A percentile compares a stretch with the other conserved stretches of the same genome.
phyloP scores from a whole-genome alignment of 2,329 filamentous ascomycete genomes.

The Curvularia lunata region DNA sequence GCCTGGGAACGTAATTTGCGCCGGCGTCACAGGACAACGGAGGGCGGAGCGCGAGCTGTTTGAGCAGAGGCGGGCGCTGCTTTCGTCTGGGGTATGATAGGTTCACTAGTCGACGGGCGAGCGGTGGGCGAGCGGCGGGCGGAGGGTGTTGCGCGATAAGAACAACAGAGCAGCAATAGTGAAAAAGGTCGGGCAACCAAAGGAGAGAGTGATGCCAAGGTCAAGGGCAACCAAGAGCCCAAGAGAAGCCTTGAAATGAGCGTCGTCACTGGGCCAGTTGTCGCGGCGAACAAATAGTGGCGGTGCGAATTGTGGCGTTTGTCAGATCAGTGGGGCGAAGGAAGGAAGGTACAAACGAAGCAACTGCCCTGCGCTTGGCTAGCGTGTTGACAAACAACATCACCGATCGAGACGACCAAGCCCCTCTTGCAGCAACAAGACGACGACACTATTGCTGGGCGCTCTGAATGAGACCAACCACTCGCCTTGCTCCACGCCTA shows the following conservation, averaged over 20 bases:
- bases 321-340: neutral
- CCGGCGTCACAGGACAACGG: constrained; percentile 22
- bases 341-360: no score
- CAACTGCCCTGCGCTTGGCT: constrained; percentile 3
- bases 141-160: neutral
- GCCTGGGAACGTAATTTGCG: constrained; percentile 1
- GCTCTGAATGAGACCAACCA: neutral
- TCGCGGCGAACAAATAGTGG: neutral
- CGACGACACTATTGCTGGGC: neutral
- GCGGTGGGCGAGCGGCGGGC: neutral
- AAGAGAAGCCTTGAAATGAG: neutral
- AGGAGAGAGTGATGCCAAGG: neutral
- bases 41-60: constrained; percentile 29
- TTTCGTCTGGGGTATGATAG: constrained; percentile 1
- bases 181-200: neutral
- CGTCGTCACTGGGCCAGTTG: neutral
- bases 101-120: neutral
- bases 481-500: neutral
- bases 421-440: constrained; percentile 8
- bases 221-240: neutral
- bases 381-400: constrained; percentile 35
- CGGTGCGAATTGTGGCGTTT: neutral
- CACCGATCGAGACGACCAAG: neutral
- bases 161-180: neutral
- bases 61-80: constrained; percentile 13